Conservation (phyloP, 352 stramenopile species). For the Phytophthora uliginosa region DNA sequence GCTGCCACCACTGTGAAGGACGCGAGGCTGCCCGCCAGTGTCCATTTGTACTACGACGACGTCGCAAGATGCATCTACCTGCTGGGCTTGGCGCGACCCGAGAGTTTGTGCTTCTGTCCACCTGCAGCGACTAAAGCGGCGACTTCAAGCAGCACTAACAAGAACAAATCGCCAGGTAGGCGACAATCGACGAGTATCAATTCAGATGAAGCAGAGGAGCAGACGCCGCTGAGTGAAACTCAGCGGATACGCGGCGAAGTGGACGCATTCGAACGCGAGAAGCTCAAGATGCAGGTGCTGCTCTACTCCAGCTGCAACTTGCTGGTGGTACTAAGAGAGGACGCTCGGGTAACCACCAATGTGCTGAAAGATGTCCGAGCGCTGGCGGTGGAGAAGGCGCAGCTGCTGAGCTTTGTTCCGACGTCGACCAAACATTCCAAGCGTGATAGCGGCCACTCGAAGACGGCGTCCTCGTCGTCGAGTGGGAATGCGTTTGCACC, state of each 20-base stretch:
- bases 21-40: slow-evolving; percentile 38
- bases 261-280: slow-evolving; percentile 51
- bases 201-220: slow-evolving; percentile 16
- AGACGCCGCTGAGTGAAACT: slow-evolving; percentile 16
- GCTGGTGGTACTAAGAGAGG: slow-evolving; percentile 62
- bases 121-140: slow-evolving; percentile 10
- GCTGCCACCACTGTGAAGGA: slow-evolving; percentile 34
- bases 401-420: slow-evolving; percentile 47
- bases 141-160: slow-evolving; percentile 18
- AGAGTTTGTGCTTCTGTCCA: slow-evolving; percentile 46
- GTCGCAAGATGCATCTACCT: slow-evolving; percentile 60
- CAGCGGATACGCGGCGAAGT: slow-evolving; percentile 29
- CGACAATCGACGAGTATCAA: slow-evolving; percentile 8
- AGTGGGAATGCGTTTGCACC: slow-evolving; percentile 56
- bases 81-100: slow-evolving; percentile 55
- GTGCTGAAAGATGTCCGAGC: slow-evolving; percentile 60
- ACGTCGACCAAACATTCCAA: slow-evolving; percentile 53
- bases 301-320: slow-evolving; percentile 70
- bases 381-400: slow-evolving; percentile 67
- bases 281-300: slow-evolving; percentile 75
- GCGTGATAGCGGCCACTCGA: slow-evolving; percentile 28
- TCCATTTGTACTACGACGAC: slow-evolving; percentile 75
- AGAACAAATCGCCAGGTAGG: slow-evolving; percentile 9
- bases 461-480: slow-evolving; percentile 24
- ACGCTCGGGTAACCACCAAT: slow-evolving; percentile 46